phyloP scores from a whole-genome alignment of 768 basidiomycete species.

The Leucocoprinus leucothites region DNA sequence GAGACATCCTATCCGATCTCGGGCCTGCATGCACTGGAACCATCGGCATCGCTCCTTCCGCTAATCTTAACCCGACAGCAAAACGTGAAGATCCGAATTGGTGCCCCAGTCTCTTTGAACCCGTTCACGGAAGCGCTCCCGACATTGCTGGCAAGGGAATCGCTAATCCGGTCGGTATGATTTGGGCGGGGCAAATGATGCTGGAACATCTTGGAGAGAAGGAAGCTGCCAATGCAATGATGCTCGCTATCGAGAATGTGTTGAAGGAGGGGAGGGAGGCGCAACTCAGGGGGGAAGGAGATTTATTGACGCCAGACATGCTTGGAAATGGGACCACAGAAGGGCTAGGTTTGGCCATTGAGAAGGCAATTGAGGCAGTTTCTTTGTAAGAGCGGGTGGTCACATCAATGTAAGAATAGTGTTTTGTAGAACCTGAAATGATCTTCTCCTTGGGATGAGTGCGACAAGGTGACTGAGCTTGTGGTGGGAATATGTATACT shows the following conservation, averaged over 20 bases:
- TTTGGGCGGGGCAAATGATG: slow-evolving; percentile 60
- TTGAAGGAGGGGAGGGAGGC: slow-evolving; percentile 25
- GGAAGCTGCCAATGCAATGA: slow-evolving; percentile 34
- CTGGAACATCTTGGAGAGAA: slow-evolving; percentile 39
- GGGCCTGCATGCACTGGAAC: slow-evolving; percentile 53
- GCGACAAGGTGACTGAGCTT: too few relatives aligned
- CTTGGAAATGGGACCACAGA: slow-evolving; percentile 35
- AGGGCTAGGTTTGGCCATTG: slow-evolving; percentile 28
- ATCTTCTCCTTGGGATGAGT: too few relatives aligned
- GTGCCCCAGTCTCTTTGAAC: slow-evolving; percentile 51
- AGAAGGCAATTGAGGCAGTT: slow-evolving; percentile 16
- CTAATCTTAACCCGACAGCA: slow-evolving; percentile 41
- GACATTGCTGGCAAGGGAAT: slow-evolving; percentile 54
- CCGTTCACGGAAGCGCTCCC: slow-evolving; percentile 55
- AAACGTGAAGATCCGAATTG: slow-evolving; percentile 30
- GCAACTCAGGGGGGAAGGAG: slow-evolving; percentile 21
- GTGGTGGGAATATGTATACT: too few relatives aligned
- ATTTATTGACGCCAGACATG: slow-evolving; percentile 36
- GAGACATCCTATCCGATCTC: slow-evolving; percentile 54
- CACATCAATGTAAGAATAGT: too few relatives aligned
- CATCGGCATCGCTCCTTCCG: slow-evolving; percentile 55
- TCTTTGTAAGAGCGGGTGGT: neutral
- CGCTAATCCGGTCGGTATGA: slow-evolving; percentile 54
- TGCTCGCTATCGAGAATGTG: slow-evolving; percentile 38
- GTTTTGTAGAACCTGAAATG: too few relatives aligned